Conservation (phyloP, 176 grass and related monocot genomes). For the Juncus effusus region DNA sequence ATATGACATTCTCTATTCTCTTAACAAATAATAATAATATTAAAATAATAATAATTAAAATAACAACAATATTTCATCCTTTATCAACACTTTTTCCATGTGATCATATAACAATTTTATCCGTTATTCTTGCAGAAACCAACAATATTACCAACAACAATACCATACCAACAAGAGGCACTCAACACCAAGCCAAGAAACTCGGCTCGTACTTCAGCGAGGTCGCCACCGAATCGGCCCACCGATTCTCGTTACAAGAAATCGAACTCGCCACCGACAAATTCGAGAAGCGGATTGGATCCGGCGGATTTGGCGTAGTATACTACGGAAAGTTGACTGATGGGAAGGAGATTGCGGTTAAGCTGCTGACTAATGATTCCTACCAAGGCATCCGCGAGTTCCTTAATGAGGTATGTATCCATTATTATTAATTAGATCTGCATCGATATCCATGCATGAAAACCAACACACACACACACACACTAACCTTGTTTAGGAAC, state of each 20-base stretch:
- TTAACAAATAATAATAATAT: no score
- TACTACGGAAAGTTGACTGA: conserved; percentile 88
- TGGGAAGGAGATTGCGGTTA: conserved; percentile 91
- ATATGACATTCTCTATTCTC: no score
- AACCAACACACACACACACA: no score
- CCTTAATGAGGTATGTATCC: conserved; percentile 74
- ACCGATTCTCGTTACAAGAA: conserved; percentile 80
- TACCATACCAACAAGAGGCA: no score
- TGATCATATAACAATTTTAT: no score
- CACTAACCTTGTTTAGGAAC: conserved; percentile 79
- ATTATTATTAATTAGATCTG: no score
- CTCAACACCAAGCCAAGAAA: conserved; percentile 50
- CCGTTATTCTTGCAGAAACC: no score
- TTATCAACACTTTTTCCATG: no score
- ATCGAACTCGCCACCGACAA: conserved; percentile 86
- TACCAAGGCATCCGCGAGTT: conserved; percentile 97
- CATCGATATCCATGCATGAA: no score
- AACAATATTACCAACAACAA: no score
- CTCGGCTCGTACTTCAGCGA: conserved; percentile 73
- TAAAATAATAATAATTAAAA: no score
- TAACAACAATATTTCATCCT: no score
- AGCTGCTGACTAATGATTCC: conserved; percentile 91
- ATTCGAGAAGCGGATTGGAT: conserved; percentile 78
- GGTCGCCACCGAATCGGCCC: conserved; percentile 83
- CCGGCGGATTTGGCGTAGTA: conserved; percentile 90